Conservation (phyloP, 2,329 filamentous ascomycete genomes). For the Paecilomyces fulvus region DNA sequence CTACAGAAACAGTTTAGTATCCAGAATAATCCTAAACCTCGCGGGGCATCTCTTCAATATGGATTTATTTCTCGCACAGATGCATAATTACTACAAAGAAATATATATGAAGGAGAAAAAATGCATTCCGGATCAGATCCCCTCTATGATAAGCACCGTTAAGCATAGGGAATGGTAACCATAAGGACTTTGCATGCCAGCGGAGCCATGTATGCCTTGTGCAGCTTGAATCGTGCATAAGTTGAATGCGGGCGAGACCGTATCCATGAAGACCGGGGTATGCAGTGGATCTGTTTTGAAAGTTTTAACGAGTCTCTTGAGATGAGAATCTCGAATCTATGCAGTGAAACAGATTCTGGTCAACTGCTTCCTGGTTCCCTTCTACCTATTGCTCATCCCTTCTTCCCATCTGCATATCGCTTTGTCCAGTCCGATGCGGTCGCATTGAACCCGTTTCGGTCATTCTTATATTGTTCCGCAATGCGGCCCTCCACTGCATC, state of each 20-base stretch:
- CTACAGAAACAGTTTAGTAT: no score
- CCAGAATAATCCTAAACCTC: no score
- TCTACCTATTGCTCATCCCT: conserved; percentile 9
- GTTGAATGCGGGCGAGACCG: background rate
- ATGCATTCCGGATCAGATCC: background rate
- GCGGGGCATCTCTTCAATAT: background rate
- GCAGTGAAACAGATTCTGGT: background rate
- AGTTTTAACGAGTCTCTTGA: background rate
- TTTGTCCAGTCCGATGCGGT: conserved; percentile 65
- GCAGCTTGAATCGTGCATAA: background rate
- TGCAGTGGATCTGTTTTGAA: background rate
- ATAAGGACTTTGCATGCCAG: background rate
- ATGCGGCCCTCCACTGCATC: conserved; percentile 82
- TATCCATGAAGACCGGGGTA: background rate
- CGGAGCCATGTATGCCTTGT: background rate
- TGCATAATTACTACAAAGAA: background rate
- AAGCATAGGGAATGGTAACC: background rate
- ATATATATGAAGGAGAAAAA: background rate
- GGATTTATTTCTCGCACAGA: background rate
- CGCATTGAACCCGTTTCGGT: conserved; percentile 63
- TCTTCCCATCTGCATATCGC: conserved; percentile 54
- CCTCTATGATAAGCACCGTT: background rate
- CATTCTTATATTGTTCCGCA: conserved; percentile 70
- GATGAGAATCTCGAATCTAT: background rate
- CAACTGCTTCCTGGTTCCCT: background rate